A percentile compares a stretch with the other conserved stretches of the same genome.
phyloP scores from a whole-genome alignment of 2,329 filamentous ascomycete genomes.

The Penicillium sp. region DNA sequence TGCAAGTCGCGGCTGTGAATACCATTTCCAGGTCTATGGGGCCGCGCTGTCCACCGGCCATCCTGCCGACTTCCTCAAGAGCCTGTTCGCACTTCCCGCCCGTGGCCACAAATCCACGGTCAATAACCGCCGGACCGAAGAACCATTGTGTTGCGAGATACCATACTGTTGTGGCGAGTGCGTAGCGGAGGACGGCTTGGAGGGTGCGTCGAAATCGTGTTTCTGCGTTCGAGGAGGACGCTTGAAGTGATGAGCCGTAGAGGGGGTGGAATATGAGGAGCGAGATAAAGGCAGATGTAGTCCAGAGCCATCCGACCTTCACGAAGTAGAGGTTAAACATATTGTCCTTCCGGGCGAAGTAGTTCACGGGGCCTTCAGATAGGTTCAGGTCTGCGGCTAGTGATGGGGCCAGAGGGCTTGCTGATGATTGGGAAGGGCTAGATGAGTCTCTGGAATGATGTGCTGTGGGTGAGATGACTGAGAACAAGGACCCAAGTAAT shows the following conservation, averaged over 20 bases:
- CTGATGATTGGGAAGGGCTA: slow-evolving; percentile 49
- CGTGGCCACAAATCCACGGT: slow-evolving; percentile 82
- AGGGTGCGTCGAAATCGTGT: slow-evolving; percentile 45
- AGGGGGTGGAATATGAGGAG: slow-evolving; percentile 68
- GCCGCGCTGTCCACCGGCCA: slow-evolving; percentile 5
- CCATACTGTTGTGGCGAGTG: slow-evolving; percentile 72
- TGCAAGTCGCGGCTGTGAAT: slow-evolving; percentile 75
- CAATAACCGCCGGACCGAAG: slow-evolving; percentile 85
- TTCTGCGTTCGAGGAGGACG: slow-evolving; percentile 19
- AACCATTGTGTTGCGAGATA: slow-evolving; percentile 91
- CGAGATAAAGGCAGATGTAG: slow-evolving; percentile 66
- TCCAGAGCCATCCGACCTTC: slow-evolving; percentile 93
- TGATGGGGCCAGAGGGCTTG: slow-evolving; percentile 44
- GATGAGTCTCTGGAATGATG: slow-evolving; percentile 39
- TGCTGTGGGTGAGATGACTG: slow-evolving; percentile 68
- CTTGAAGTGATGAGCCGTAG: slow-evolving; percentile 44
- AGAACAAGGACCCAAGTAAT: slow-evolving; percentile 76
- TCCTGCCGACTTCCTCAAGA: slow-evolving; percentile 43
- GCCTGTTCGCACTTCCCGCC: slow-evolving; percentile 75
- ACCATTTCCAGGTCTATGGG: slow-evolving; percentile 47
- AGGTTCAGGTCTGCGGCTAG: slow-evolving; percentile 31
- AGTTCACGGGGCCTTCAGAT: slow-evolving; percentile 47
- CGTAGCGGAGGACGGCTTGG: slow-evolving; percentile 66
- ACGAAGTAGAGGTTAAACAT: slow-evolving; percentile 90
- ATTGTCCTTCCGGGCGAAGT: slow-evolving; percentile 93